These are phyloP conservation scores for Hordeum vulgare DNA, from an alignment of 176 grass and related monocot species.

Conservation along the genomic window DNA sequence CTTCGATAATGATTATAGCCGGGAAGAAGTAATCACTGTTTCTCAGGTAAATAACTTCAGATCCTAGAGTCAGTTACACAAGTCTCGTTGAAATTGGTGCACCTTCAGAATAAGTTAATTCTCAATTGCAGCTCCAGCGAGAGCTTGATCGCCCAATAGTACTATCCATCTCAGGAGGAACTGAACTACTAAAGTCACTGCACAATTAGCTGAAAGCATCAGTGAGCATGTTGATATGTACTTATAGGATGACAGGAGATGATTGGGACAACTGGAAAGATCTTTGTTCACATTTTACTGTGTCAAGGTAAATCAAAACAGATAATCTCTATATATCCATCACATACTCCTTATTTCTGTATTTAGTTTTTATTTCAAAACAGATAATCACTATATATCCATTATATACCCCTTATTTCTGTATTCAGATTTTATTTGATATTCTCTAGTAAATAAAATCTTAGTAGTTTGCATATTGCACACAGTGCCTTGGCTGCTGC, in stretches of 20 bases:
- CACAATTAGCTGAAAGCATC: conserved; percentile 58
- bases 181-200: conserved; percentile 29
- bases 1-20: conserved; percentile 63
- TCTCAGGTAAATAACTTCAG: conserved; percentile 48
- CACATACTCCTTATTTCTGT: background rate
- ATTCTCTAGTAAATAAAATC: conserved; percentile 1
- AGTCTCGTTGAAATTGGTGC: background rate
- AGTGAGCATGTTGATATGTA: conserved; percentile 65
- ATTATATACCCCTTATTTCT: background rate
- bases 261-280: conserved; percentile 87
- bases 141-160: conserved; percentile 65
- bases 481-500: conserved; percentile 60
- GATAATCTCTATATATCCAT: conserved; percentile 3
- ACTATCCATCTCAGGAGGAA: conserved; percentile 70
- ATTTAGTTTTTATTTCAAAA: background rate
- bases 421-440: background rate
- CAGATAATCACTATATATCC: background rate
- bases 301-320: conserved; percentile 50
- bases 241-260: conserved; percentile 66
- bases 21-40: conserved; percentile 67
- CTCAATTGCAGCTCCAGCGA: conserved; percentile 52
- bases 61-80: background rate
- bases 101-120: too few relatives aligned
- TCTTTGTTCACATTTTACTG: conserved; percentile 65
- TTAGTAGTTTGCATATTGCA: conserved; percentile 16